phyloP scores from a whole-genome alignment of 2,329 filamentous ascomycete genomes.

The Fusarium verticillioides region DNA sequence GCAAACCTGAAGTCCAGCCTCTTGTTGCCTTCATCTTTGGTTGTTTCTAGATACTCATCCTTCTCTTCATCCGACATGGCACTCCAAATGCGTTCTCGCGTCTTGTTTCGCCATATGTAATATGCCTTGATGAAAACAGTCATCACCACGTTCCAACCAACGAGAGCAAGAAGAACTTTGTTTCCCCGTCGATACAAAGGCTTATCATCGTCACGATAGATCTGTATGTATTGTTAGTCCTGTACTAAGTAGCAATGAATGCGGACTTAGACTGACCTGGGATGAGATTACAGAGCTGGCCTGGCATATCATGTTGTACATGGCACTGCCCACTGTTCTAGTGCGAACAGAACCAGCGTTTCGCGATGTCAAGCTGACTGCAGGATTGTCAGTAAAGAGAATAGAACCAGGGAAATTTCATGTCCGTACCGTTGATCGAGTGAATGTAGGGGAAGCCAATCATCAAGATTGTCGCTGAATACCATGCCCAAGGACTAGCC shows the following conservation, averaged over 20 bases:
- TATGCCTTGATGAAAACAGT: constrained; percentile 63
- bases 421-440: constrained; percentile 1
- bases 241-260: fast-evolving
- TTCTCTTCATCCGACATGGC: constrained; percentile 57
- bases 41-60: constrained; percentile 49
- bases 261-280: constrained; percentile 28
- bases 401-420: fast-evolving
- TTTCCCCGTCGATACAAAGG: constrained; percentile 57
- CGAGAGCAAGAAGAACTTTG: constrained; percentile 60
- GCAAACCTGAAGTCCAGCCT: constrained; percentile 57
- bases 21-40: constrained; percentile 58
- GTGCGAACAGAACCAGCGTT: constrained; percentile 70
- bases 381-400: neutral
- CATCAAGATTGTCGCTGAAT: constrained; percentile 48
- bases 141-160: constrained; percentile 59
- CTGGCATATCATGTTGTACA: constrained; percentile 63
- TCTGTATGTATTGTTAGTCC: neutral
- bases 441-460: constrained; percentile 50
- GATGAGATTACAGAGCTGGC: constrained; percentile 47
- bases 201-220: constrained; percentile 56
- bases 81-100: constrained; percentile 58
- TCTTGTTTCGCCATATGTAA: constrained; percentile 61
- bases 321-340: constrained; percentile 65
- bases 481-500: constrained; percentile 47
- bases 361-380: constrained; percentile 66